Percentiles rank a stretch among this genome's conserved stretches.
Evolutionary conservation across 768 basidiomycete species (phyloP).

Genomic region (Phlebiopsis flavidoalba): DNA sequence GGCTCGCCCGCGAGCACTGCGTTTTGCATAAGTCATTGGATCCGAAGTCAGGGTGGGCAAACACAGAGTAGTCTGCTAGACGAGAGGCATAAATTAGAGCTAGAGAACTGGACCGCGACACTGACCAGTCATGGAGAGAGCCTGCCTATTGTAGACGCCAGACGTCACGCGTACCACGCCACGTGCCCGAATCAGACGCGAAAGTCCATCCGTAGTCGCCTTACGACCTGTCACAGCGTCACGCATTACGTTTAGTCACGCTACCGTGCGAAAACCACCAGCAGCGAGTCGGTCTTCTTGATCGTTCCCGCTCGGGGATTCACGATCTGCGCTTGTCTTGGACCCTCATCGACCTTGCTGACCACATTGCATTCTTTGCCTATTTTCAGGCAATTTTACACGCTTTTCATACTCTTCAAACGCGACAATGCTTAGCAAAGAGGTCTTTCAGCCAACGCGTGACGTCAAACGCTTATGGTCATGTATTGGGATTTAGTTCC

Average conservation of each 20-base stretch:
- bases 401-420: too few relatives aligned
- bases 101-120: not conserved
- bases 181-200: not conserved
- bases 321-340: too few relatives aligned
- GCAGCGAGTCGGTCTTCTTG: too few relatives aligned
- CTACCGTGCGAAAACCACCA: not conserved
- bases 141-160: not conserved
- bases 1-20: slow-evolving; percentile 80
- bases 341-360: too few relatives aligned
- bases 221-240: not conserved
- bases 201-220: not conserved
- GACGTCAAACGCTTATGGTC: slow-evolving; percentile 3
- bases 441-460: not conserved
- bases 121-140: slow-evolving; percentile 6
- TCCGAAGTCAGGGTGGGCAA: slow-evolving; percentile 73
- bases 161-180: not conserved
- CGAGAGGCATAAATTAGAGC: not conserved
- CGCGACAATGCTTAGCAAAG: too few relatives aligned
- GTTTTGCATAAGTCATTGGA: slow-evolving; percentile 88
- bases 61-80: slow-evolving; percentile 64
- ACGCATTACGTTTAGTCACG: not conserved
- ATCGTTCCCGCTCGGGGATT: too few relatives aligned
- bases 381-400: too few relatives aligned
- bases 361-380: too few relatives aligned
- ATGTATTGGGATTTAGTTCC: not conserved